A percentile compares a stretch with the other conserved stretches of the same genome.
Conservation (phyloP, 2,329 filamentous ascomycete species). For the Alternaria viburni region DNA sequence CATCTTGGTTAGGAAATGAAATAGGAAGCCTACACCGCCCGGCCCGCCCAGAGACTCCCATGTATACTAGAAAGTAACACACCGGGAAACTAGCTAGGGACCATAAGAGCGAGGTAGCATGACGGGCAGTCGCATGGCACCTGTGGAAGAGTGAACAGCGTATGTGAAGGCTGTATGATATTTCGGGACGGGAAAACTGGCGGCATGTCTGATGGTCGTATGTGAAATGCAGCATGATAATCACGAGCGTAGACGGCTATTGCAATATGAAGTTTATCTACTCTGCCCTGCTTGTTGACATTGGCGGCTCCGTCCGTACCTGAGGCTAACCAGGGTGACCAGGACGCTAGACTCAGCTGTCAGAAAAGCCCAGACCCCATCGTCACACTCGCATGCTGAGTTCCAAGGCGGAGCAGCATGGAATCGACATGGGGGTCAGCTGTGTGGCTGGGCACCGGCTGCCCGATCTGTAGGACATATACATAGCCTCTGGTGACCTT, state of each 20-base stretch:
- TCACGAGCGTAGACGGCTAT: constrained; percentile 28
- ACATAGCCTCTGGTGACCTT: constrained; percentile 23
- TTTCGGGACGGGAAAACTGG: constrained; percentile 19
- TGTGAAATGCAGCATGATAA: constrained; percentile 28
- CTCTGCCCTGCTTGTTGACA: constrained; percentile 11
- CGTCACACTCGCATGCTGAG: constrained; percentile 25
- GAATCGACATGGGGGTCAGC: constrained; percentile 32
- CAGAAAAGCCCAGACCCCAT: constrained; percentile 19
- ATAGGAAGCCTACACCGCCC: neutral
- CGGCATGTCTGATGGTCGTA: constrained; percentile 23
- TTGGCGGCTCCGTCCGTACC: constrained; percentile 20
- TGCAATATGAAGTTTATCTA: constrained; percentile 8
- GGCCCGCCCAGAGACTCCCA: neutral
- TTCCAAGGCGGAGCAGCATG: constrained; percentile 37
- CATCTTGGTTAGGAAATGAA: constrained; percentile 1
- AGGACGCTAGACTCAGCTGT: constrained; percentile 20
- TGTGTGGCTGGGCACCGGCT: constrained; percentile 42
- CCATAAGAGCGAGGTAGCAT: neutral
- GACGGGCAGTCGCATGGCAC: neutral
- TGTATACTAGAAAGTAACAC: constrained; percentile 3
- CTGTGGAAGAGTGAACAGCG: constrained; percentile 5
- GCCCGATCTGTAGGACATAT: constrained; percentile 27
- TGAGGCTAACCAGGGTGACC: constrained; percentile 23
- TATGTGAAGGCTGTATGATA: constrained; percentile 24
- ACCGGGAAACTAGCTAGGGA: neutral